A percentile compares a stretch with the other conserved stretches of the same genome.
These are phyloP conservation scores for Beauveria sp. DNA, from an alignment of 2,329 filamentous ascomycete species.

Conservation along the genomic window DNA sequence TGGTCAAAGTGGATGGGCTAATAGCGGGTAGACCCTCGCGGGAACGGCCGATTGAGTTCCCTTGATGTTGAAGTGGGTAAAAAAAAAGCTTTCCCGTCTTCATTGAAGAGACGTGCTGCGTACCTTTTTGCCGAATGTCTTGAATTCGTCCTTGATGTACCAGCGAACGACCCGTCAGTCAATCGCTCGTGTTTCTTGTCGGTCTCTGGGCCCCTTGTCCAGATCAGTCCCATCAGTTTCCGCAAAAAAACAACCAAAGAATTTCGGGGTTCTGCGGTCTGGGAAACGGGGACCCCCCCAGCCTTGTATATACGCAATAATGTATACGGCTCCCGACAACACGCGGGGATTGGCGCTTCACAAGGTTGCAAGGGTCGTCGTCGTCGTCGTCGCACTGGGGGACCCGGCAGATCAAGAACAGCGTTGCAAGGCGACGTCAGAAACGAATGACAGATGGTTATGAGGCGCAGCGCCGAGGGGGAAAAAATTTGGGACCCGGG, in stretches of 20 bases:
- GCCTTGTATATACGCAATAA: background rate
- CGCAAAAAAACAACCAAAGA: no score
- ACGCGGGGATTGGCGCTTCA: background rate
- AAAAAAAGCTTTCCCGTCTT: no score
- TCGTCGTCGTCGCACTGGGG: background rate
- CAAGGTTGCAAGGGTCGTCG: background rate
- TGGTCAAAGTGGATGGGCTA: slow-evolving; percentile 3
- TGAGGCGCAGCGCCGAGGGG: background rate
- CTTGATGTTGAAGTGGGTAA: no score
- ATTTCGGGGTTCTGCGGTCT: no score
- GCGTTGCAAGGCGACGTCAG: background rate
- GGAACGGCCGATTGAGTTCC: background rate
- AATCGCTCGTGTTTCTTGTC: no score
- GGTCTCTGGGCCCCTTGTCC: no score
- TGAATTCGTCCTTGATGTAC: no score
- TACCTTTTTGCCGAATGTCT: no score
- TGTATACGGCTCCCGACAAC: background rate
- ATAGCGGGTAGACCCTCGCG: background rate
- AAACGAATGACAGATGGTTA: background rate
- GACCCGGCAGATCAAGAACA: background rate
- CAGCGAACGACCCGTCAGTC: no score
- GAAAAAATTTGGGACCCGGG: background rate
- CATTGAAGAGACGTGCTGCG: background rate
- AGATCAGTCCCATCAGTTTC: no score
- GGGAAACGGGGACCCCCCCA: background rate